phyloP scores from a whole-genome alignment of 352 stramenopile genomes.

The Pythium pyrilobum region DNA sequence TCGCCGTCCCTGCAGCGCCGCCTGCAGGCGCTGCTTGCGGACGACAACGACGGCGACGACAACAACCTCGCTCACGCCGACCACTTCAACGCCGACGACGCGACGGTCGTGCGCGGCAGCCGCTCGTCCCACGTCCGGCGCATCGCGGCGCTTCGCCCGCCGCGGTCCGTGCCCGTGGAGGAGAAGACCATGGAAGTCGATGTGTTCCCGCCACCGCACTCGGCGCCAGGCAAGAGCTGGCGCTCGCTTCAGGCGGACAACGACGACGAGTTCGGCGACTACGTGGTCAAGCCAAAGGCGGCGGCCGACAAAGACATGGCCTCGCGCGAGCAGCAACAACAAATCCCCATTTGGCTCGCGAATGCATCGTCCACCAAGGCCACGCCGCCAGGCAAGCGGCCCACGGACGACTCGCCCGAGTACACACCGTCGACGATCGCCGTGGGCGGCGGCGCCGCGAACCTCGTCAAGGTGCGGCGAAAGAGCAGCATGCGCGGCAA shows the following conservation, averaged over 20 bases:
- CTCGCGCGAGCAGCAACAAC: constrained; percentile 10
- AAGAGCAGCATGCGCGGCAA: constrained; percentile 50
- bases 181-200: constrained; percentile 55
- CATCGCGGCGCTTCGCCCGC: constrained; percentile 58
- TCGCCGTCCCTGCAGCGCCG: constrained; percentile 52
- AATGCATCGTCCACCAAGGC: too few relatives aligned
- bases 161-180: constrained; percentile 58
- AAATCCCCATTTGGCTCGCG: constrained; percentile 58
- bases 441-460: constrained; percentile 47
- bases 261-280: constrained; percentile 18
- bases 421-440: constrained; percentile 9
- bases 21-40: constrained; percentile 38
- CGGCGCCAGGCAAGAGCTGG: constrained; percentile 51
- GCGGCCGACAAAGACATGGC: neutral
- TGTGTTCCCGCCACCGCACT: constrained; percentile 65
- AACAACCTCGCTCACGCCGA: constrained; percentile 35
- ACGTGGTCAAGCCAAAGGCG: constrained; percentile 16
- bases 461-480: constrained; percentile 63
- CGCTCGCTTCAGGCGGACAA: constrained; percentile 22
- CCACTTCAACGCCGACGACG: constrained; percentile 45
- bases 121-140: constrained; percentile 67
- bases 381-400: too few relatives aligned
- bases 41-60: constrained; percentile 29
- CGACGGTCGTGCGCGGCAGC: constrained; percentile 60
- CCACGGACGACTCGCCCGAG: neutral